Conservation (phyloP, 225 moss, liverwort and hornwort genomes). For the Polytrichum commune region DNA sequence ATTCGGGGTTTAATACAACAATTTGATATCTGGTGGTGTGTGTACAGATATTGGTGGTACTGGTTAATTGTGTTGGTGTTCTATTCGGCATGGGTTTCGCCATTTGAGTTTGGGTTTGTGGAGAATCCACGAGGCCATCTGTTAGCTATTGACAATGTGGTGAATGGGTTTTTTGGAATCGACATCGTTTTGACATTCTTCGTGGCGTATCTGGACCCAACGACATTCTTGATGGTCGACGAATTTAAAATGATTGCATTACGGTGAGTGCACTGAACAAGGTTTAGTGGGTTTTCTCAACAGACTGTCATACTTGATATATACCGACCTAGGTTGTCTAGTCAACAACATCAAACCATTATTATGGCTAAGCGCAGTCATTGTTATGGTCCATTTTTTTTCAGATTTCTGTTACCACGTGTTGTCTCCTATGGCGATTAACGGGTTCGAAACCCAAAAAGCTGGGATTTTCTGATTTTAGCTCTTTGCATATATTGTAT, state of each 20-base stretch:
- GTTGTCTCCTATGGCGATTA: too few species aligned
- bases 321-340: too few species aligned
- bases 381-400: too few species aligned
- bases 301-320: too few species aligned
- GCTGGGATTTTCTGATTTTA: too few species aligned
- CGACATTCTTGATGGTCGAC: constrained; percentile 44
- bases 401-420: too few species aligned
- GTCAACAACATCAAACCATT: too few species aligned
- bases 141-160: constrained; percentile 22
- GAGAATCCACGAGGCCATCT: constrained; percentile 22
- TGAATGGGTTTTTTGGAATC: constrained; percentile 46
- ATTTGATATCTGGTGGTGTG: too few species aligned
- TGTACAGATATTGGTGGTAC: constrained; percentile 9
- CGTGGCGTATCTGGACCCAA: constrained; percentile 51
- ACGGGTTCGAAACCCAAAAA: too few species aligned
- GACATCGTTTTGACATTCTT: constrained; percentile 53
- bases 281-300: too few species aligned
- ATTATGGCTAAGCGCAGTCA: too few species aligned
- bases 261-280: constrained; percentile 16
- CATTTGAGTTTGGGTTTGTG: constrained; percentile 52
- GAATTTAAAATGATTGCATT: constrained; percentile 28
- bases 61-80: constrained; percentile 30
- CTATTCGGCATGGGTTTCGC: constrained; percentile 54
- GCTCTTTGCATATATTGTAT: not conserved
- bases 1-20: too few species aligned